Evolutionary conservation across 768 basidiomycete species (phyloP).

Genomic region (Lactarius vividus): DNA sequence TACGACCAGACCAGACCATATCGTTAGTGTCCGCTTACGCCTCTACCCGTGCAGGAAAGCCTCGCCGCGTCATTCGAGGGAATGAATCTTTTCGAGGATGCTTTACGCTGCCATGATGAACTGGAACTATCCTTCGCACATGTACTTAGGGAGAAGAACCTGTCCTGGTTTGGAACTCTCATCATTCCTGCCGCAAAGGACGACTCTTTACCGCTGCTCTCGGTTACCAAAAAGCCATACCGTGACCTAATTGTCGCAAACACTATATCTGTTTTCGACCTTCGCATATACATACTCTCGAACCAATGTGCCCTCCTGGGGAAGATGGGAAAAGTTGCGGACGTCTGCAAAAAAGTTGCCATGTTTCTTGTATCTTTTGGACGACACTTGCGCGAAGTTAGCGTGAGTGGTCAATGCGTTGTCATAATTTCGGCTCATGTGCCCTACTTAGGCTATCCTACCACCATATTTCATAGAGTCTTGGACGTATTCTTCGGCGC

Average conservation of each 20-base stretch:
- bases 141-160: slow-evolving; percentile 70
- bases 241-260: slow-evolving; percentile 87
- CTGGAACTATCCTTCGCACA: slow-evolving; percentile 82
- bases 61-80: slow-evolving; percentile 90
- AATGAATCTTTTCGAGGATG: slow-evolving; percentile 86
- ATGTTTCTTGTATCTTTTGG: slow-evolving; percentile 79
- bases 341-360: slow-evolving; percentile 67
- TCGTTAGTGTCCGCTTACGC: not conserved
- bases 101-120: slow-evolving; percentile 85
- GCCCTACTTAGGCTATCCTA: slow-evolving; percentile 43
- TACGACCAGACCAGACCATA: slow-evolving; percentile 35
- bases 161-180: slow-evolving; percentile 90
- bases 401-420: slow-evolving; percentile 46
- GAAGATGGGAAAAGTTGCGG: slow-evolving; percentile 61
- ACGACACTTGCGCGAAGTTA: slow-evolving; percentile 65
- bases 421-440: slow-evolving; percentile 11
- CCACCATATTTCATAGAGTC: slow-evolving; percentile 80
- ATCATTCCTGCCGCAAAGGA: slow-evolving; percentile 69
- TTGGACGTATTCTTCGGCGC: slow-evolving; percentile 89
- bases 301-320: slow-evolving; percentile 79
- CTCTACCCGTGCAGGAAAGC: slow-evolving; percentile 66
- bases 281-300: slow-evolving; percentile 86
- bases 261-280: slow-evolving; percentile 90
- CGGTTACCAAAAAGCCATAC: slow-evolving; percentile 77
- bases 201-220: slow-evolving; percentile 80